Conservation (phyloP, 352 stramenopile species). For the Globisporangium irregulare region DNA sequence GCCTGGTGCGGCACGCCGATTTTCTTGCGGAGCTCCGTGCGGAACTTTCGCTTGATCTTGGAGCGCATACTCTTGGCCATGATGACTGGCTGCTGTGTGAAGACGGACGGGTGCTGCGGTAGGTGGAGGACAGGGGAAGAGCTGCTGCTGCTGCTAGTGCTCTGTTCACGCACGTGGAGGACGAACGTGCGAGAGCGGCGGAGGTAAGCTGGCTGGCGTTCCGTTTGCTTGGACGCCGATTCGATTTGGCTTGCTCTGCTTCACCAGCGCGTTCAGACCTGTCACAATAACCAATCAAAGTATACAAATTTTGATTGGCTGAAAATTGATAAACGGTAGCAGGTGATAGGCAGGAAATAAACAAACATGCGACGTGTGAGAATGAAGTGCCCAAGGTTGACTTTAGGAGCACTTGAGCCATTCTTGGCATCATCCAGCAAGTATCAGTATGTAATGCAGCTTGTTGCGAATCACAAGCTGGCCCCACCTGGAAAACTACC, state of each 20-base stretch:
- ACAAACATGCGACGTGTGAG: constrained; percentile 9
- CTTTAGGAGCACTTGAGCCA: no score
- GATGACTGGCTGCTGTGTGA: constrained; percentile 19
- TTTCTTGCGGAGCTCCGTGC: constrained; percentile 79
- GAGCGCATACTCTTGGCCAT: constrained; percentile 89
- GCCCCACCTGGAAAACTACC: no score
- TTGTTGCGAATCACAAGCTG: no score
- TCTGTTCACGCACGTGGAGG: neutral
- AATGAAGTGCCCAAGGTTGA: neutral
- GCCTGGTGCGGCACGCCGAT: constrained; percentile 75
- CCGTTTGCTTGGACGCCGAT: neutral
- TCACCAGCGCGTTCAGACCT: neutral
- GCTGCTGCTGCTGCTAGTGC: constrained; percentile 5
- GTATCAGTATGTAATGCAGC: no score
- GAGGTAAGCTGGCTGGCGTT: constrained; percentile 1
- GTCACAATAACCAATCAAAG: constrained; percentile 17
- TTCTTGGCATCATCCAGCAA: no score
- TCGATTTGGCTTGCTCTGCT: constrained; percentile 8
- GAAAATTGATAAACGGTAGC: neutral
- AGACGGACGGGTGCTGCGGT: neutral
- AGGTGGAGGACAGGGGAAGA: neutral
- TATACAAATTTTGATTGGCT: neutral
- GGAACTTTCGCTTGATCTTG: constrained; percentile 90
- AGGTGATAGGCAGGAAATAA: neutral
- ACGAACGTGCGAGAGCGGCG: constrained; percentile 1